Percentiles rank a stretch among this genome's conserved stretches.
phyloP scores from a whole-genome alignment of 768 basidiomycete genomes.

The Boletus rubropictus region DNA sequence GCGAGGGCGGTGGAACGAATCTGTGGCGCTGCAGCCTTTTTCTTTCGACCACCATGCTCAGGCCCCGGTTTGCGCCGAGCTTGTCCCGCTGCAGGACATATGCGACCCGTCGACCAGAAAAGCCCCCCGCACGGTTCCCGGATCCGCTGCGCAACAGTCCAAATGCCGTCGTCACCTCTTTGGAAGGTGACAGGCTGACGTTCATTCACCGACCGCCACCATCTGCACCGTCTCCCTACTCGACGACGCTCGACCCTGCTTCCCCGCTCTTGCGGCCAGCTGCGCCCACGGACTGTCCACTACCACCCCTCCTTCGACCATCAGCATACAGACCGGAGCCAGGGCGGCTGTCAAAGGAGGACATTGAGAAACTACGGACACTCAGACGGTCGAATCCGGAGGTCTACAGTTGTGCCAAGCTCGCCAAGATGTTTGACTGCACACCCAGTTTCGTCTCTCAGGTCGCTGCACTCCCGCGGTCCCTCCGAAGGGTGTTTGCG shows the following conservation, averaged over 20 bases:
- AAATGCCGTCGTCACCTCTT: conserved; percentile 43
- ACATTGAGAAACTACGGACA: conserved; percentile 49
- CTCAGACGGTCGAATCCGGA: conserved; percentile 55
- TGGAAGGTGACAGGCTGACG: conserved; percentile 54
- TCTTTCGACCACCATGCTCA: conserved; percentile 14
- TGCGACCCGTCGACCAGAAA: conserved; percentile 36
- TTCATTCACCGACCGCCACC: conserved; percentile 87
- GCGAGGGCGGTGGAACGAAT: background rate
- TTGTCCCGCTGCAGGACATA: conserved; percentile 31
- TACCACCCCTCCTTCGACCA: conserved; percentile 47
- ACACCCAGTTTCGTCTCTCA: conserved; percentile 60
- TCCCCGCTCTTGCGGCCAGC: conserved; percentile 61
- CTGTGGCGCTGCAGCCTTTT: background rate
- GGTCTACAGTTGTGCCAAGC: conserved; percentile 53
- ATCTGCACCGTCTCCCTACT: conserved; percentile 65
- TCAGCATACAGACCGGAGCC: conserved; percentile 30
- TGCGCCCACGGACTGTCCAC: conserved; percentile 24
- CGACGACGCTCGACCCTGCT: conserved; percentile 59
- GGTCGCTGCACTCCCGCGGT: conserved; percentile 56
- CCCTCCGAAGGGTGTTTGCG: conserved; percentile 40
- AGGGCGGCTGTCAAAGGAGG: conserved; percentile 44
- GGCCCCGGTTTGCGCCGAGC: conserved; percentile 9
- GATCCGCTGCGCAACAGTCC: conserved; percentile 55
- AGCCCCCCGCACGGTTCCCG: conserved; percentile 48
- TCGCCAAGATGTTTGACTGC: conserved; percentile 76